Percentiles rank a stretch among this genome's conserved stretches.
These are phyloP conservation scores for Penicillium silybi DNA, from an alignment of 495 filamentous ascomycete genomes.

Conservation along the genomic window DNA sequence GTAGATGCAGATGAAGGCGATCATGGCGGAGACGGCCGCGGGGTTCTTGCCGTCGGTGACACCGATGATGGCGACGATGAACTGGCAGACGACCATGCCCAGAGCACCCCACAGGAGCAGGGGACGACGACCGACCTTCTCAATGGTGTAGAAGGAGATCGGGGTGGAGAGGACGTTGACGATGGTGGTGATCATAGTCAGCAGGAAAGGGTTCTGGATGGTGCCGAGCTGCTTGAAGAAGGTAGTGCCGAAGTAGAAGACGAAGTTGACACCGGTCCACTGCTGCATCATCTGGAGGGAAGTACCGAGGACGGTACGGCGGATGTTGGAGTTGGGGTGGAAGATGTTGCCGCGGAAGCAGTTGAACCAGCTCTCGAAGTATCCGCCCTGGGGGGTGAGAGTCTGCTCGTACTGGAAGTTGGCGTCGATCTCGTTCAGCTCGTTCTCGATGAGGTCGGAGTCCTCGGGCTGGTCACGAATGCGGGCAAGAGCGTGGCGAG, in stretches of 20 bases:
- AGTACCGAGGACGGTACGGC: conserved; percentile 72
- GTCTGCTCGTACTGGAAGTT: conserved; percentile 70
- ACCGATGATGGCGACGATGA: conserved; percentile 77
- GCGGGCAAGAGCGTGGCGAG: conserved; percentile 35
- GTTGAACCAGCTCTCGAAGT: conserved; percentile 56
- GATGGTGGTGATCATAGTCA: conserved; percentile 74
- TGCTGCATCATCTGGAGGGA: conserved; percentile 81
- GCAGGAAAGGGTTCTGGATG: conserved; percentile 72
- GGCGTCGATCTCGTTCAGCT: conserved; percentile 71
- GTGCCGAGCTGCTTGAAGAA: conserved; percentile 69
- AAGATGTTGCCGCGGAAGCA: conserved; percentile 67
- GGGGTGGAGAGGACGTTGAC: conserved; percentile 84
- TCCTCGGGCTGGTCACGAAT: conserved; percentile 47
- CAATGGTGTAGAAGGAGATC: conserved; percentile 77
- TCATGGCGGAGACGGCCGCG: conserved; percentile 59
- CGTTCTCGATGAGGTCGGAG: conserved; percentile 61
- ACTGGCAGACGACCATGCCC: conserved; percentile 82
- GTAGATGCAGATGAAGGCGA: conserved; percentile 75
- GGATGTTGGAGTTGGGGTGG: conserved; percentile 58
- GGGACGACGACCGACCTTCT: conserved; percentile 76
- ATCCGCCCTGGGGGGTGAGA: conserved; percentile 55
- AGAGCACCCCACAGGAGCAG: conserved; percentile 74
- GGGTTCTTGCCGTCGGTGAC: conserved; percentile 50
- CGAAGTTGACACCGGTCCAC: conserved; percentile 85
- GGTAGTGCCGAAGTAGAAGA: conserved; percentile 84